These are phyloP conservation scores for Alternaria viburni DNA, from an alignment of 2,329 filamentous ascomycete genomes.

Conservation along the genomic window DNA sequence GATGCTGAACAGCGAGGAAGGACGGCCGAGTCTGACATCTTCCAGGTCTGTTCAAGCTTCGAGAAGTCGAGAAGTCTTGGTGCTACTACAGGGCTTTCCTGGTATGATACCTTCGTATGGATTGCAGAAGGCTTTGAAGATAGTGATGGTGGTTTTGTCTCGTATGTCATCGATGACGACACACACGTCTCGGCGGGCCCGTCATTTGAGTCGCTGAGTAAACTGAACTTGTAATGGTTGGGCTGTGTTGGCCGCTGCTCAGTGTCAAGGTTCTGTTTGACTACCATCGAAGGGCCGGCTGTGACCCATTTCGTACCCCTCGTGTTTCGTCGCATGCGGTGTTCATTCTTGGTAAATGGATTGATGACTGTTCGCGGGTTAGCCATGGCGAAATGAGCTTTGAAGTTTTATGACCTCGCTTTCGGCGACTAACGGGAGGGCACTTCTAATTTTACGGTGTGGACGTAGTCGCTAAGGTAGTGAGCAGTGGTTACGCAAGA, in stretches of 20 bases:
- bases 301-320: slow-evolving; percentile 7
- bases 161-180: background rate
- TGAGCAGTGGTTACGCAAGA: background rate
- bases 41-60: background rate
- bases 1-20: background rate
- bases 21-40: background rate
- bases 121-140: background rate
- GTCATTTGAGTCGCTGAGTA: background rate
- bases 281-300: background rate
- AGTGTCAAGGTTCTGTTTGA: background rate
- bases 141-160: background rate
- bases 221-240: background rate
- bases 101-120: background rate
- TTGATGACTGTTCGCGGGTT: slow-evolving; percentile 3
- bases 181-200: background rate
- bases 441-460: background rate
- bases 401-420: background rate
- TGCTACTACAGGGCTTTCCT: background rate
- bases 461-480: background rate
- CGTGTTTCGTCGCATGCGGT: slow-evolving; percentile 7
- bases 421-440: background rate
- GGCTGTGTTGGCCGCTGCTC: background rate
- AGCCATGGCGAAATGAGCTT: background rate
- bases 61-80: background rate
- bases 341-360: slow-evolving; percentile 11